These are phyloP conservation scores for Eutrema yunnanense DNA, from an alignment of 345 rosid genomes.

Conservation along the genomic window DNA sequence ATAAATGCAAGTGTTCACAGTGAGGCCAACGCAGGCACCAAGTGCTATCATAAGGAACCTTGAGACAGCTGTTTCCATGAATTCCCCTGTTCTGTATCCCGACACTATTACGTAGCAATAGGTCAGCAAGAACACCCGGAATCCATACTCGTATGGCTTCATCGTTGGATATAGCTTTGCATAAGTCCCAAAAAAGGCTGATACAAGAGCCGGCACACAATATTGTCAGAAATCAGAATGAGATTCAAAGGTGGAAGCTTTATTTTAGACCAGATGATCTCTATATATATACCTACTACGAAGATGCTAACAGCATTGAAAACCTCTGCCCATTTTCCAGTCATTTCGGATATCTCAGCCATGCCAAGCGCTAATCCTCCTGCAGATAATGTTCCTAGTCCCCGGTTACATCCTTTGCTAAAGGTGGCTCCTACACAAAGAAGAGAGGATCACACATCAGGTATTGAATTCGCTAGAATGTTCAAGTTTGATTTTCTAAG, in stretches of 20 bases:
- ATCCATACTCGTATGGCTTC: constrained; percentile 91
- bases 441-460: not conserved
- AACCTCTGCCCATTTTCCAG: constrained; percentile 63
- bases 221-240: constrained; percentile 7
- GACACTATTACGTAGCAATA: constrained; percentile 72
- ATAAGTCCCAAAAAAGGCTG: constrained; percentile 66
- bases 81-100: constrained; percentile 73
- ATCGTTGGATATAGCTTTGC: constrained; percentile 67
- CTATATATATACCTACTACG: constrained; percentile 38
- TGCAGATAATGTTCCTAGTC: constrained; percentile 78
- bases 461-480: not conserved
- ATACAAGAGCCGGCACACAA: constrained; percentile 4
- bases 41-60: constrained; percentile 70
- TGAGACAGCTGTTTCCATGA: constrained; percentile 51
- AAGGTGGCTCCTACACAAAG: constrained; percentile 70
- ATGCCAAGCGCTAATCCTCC: constrained; percentile 80
- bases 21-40: constrained; percentile 59
- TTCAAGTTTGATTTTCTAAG: not conserved
- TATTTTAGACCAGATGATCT: not conserved
- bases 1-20: constrained; percentile 68
- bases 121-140: constrained; percentile 81
- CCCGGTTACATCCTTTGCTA: constrained; percentile 84
- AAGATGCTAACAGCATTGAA: constrained; percentile 66
- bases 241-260: not conserved
- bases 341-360: constrained; percentile 52